Percentiles rank a stretch among this genome's conserved stretches.
Conservation (phyloP, 345 rosid species). For the Garcia nutans region DNA sequence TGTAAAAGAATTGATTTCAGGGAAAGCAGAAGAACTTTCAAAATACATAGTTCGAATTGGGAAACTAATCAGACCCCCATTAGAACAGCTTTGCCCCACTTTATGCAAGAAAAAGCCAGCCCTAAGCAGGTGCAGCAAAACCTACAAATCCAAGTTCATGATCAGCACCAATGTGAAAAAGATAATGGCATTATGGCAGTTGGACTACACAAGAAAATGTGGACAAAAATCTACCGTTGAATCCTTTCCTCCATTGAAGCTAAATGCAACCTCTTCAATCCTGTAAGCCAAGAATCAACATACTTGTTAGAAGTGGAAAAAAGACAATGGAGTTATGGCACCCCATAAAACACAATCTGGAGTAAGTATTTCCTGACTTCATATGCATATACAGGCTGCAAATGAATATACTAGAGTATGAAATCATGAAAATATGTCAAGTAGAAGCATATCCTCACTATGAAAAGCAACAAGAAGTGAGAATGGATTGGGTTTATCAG, state of each 20-base stretch:
- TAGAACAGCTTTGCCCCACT: conserved; percentile 51
- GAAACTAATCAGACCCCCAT: conserved; percentile 57
- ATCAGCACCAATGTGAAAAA: conserved; percentile 21
- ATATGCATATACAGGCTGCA: neutral
- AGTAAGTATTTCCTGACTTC: neutral
- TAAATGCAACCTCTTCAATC: conserved; percentile 88
- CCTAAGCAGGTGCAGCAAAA: conserved; percentile 86
- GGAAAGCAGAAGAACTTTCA: conserved; percentile 78
- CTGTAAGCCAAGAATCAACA: conserved; percentile 41
- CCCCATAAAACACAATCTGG: neutral
- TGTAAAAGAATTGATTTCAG: conserved; percentile 89
- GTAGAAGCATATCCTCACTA: neutral
- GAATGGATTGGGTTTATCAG: neutral
- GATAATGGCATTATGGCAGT: conserved; percentile 11
- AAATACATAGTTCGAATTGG: conserved; percentile 92
- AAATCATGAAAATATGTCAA: neutral
- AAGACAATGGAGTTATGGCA: neutral
- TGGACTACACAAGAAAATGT: conserved; percentile 12
- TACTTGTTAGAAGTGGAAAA: conserved; percentile 3
- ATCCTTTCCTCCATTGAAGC: conserved; percentile 99
- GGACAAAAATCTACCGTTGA: conserved; percentile 66
- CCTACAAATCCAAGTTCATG: conserved; percentile 51
- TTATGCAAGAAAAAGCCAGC: conserved; percentile 83
- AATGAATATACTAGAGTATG: neutral
- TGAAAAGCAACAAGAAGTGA: neutral